Base-by-base conservation (phyloP, 1,284 basidiomycete genomes). In the Apiotrichum domesticum region DNA sequence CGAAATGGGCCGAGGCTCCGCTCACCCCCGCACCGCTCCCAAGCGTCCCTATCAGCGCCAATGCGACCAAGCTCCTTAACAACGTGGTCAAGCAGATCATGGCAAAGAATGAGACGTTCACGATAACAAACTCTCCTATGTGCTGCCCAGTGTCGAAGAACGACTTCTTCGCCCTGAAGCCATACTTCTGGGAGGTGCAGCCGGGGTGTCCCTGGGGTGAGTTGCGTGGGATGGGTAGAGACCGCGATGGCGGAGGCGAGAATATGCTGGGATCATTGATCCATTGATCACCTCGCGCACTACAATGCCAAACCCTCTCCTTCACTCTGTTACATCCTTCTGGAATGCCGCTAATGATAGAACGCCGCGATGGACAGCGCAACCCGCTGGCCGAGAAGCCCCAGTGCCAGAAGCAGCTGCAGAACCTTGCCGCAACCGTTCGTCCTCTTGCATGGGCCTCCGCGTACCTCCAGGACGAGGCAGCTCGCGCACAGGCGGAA, bases 341-440 rank as follows among this genome's bases (percentile, higher is more conserved):
- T 14, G 10, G 37, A 4, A 39, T 14, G 37, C 37, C 37, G 37
- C 14, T 39, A 4, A 14, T 39, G 29, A 29, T 29, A 71, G 69
- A 67, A 46, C 61, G 58, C 15, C 56, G 65, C 5, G 70, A 72
- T 58, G 70, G 69, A 3, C 60, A 65, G 40, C 55, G 66, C 14
- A 72, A 72, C 49, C 70, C 69, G 6, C 59, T 59, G 11, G 62
- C 62, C 46, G 70, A 67, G 44, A 54, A 55, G 14, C 63, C 69
- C 2, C 53, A 63, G 53, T 64, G 68, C 32, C 68, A 70, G 47
- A 61, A 56, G 13, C 66, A 72, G 57, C 63, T 72, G 3, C 56
- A 67, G 52, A 33, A 41, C 33, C 35, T 65, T 11, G 51, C 63
- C 1, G 50, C 53, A 13, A 51, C 62, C 1, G 41, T 71, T 1